Conservation (phyloP, 257 asterid genomes). For the Nicotiana tabacum region DNA sequence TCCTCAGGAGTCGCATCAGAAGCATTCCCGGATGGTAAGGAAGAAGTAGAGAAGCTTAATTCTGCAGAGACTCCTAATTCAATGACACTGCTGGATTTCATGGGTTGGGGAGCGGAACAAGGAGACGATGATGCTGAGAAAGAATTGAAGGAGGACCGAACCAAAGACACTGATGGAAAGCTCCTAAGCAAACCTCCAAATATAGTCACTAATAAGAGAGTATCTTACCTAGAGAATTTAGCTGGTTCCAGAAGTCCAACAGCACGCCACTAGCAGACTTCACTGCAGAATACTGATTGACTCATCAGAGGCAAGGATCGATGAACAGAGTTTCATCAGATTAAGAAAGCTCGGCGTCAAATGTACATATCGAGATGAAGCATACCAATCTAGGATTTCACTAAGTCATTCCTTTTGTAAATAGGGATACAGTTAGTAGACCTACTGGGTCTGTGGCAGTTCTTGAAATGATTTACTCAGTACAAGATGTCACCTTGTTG, state of each 20-base stretch:
- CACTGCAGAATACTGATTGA: slow-evolving; percentile 11
- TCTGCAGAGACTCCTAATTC: slow-evolving; percentile 32
- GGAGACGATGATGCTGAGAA: slow-evolving; percentile 29
- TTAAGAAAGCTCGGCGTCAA: slow-evolving; percentile 13
- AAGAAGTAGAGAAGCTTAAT: slow-evolving; percentile 34
- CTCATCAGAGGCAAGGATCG: slow-evolving; percentile 16
- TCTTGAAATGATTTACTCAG: slow-evolving; percentile 1
- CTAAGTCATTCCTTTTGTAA: slow-evolving; percentile 19
- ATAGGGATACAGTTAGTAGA: slow-evolving; percentile 15
- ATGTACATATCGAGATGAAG: slow-evolving; percentile 20
- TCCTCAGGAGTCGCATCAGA: not conserved
- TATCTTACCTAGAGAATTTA: slow-evolving; percentile 48
- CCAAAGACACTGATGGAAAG: slow-evolving; percentile 17
- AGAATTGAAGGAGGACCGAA: slow-evolving; percentile 21
- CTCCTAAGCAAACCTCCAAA: slow-evolving; percentile 29
- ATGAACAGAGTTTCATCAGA: slow-evolving; percentile 17
- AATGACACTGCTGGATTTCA: slow-evolving; percentile 44
- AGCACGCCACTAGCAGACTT: slow-evolving; percentile 54
- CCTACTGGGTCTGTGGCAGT: slow-evolving; percentile 7
- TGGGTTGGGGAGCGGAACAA: slow-evolving; percentile 40
- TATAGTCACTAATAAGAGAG: slow-evolving; percentile 39
- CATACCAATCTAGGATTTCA: slow-evolving; percentile 14
- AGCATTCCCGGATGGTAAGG: slow-evolving; percentile 21
- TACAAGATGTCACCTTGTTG: slow-evolving; percentile 15
- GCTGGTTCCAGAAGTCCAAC: slow-evolving; percentile 81